These are phyloP conservation scores for Leonotis leonurus DNA, from an alignment of 257 asterid species.

Conservation along the genomic window DNA sequence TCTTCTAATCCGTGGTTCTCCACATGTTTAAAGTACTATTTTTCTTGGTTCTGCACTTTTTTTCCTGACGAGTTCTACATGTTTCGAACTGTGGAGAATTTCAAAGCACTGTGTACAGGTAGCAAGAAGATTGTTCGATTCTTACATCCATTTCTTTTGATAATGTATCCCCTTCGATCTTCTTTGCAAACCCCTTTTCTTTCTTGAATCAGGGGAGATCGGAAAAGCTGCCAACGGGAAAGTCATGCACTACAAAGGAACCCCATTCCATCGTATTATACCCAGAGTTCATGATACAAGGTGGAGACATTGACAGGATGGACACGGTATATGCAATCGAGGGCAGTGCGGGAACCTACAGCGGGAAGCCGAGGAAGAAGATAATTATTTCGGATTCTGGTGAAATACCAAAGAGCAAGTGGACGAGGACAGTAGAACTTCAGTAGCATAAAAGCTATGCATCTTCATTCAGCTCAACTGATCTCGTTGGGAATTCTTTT, in stretches of 20 bases:
- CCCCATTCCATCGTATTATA: slow-evolving; percentile 88
- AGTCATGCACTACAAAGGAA: slow-evolving; percentile 81
- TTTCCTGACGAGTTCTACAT: slow-evolving; percentile 17
- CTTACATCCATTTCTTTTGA: neutral
- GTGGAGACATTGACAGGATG: slow-evolving; percentile 98
- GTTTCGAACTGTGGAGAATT: slow-evolving; percentile 63
- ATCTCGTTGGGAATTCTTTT: neutral
- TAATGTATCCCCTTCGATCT: too few relatives aligned
- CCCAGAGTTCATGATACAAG: slow-evolving; percentile 99
- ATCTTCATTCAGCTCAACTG: slow-evolving; percentile 4
- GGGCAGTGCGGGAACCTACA: slow-evolving; percentile 95
- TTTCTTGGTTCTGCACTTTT: neutral
- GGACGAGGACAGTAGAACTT: slow-evolving; percentile 51
- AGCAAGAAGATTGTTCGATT: slow-evolving; percentile 17
- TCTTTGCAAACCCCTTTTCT: neutral
- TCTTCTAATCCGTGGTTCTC: neutral
- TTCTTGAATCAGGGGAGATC: slow-evolving; percentile 58
- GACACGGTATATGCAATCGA: slow-evolving; percentile 87
- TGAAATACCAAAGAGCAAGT: slow-evolving; percentile 81
- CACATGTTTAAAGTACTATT: too few relatives aligned
- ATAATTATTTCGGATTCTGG: slow-evolving; percentile 76
- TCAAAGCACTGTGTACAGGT: slow-evolving; percentile 98
- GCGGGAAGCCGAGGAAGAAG: slow-evolving; percentile 94
- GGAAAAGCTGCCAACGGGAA: slow-evolving; percentile 69
- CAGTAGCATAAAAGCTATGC: slow-evolving; percentile 25